Evolutionary conservation across 2,329 filamentous ascomycete species (phyloP).

Genomic region (Aspergillus oerlinghausenensis): DNA sequence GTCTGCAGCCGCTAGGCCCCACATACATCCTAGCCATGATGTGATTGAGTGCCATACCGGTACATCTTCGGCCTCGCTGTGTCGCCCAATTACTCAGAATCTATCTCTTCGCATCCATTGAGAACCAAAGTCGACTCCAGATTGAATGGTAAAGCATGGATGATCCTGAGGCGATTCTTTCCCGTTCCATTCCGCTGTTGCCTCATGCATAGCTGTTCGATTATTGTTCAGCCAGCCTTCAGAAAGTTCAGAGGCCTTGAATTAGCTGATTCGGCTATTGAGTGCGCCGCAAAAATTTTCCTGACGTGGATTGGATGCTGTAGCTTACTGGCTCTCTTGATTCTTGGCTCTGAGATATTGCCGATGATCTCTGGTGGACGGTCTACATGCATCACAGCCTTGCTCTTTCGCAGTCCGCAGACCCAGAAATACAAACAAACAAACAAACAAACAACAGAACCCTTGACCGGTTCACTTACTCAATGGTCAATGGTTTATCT

Average conservation of each 20-base stretch:
- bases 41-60: background rate
- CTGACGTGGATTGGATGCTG: background rate
- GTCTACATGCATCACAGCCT: background rate
- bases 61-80: background rate
- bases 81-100: background rate
- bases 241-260: background rate
- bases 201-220: background rate
- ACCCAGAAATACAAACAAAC: background rate
- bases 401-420: background rate
- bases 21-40: conserved; percentile 1
- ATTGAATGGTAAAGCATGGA: background rate
- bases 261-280: background rate
- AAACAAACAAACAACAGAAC: background rate
- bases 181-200: background rate
- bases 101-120: background rate
- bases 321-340: background rate
- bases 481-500: background rate
- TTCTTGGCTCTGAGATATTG: background rate
- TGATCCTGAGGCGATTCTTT: background rate
- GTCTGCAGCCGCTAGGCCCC: conserved; percentile 11
- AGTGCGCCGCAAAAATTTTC: background rate
- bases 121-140: background rate
- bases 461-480: background rate
- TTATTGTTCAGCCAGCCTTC: background rate
- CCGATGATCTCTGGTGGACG: background rate